Conservation (phyloP, 257 asterid genomes). For the Solanum microdontum region DNA sequence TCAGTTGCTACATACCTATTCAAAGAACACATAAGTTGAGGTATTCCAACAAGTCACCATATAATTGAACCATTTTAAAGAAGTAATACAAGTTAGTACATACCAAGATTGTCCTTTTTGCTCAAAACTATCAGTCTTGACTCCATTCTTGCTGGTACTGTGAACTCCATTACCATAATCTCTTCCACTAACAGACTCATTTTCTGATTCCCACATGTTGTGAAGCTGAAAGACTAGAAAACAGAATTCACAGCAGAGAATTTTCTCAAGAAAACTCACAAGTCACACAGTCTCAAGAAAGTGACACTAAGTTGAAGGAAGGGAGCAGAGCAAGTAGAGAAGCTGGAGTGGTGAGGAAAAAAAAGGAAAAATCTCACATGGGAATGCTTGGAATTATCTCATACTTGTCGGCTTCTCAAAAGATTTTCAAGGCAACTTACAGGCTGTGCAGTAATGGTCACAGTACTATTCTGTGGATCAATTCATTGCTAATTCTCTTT, state of each 20-base stretch:
- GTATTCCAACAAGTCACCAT: background rate
- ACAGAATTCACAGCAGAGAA: background rate
- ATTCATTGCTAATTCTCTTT: constrained; percentile 9
- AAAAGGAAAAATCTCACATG: constrained; percentile 54
- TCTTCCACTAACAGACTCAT: constrained; percentile 45
- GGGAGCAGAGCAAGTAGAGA: background rate
- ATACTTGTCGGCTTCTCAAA: constrained; percentile 44
- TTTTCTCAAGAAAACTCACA: background rate
- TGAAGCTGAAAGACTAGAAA: constrained; percentile 1
- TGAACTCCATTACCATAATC: constrained; percentile 63
- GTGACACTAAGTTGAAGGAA: background rate
- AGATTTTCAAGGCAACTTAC: constrained; percentile 32
- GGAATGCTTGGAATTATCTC: constrained; percentile 58
- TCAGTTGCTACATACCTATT: constrained; percentile 82
- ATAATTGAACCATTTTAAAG: background rate
- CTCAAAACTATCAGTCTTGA: constrained; percentile 75
- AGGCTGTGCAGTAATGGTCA: constrained; percentile 85
- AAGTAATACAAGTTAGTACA: background rate
- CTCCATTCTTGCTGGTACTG: constrained; percentile 38
- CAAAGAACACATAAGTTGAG: background rate
- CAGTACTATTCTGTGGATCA: constrained; percentile 14
- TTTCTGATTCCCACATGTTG: constrained; percentile 84
- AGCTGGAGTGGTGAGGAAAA: constrained; percentile 8
- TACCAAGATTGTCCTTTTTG: constrained; percentile 90
- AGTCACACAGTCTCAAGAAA: constrained; percentile 1